Evolutionary conservation across 2,329 filamentous ascomycete genomes (phyloP).

Genomic region (Aspergillus sp.): DNA sequence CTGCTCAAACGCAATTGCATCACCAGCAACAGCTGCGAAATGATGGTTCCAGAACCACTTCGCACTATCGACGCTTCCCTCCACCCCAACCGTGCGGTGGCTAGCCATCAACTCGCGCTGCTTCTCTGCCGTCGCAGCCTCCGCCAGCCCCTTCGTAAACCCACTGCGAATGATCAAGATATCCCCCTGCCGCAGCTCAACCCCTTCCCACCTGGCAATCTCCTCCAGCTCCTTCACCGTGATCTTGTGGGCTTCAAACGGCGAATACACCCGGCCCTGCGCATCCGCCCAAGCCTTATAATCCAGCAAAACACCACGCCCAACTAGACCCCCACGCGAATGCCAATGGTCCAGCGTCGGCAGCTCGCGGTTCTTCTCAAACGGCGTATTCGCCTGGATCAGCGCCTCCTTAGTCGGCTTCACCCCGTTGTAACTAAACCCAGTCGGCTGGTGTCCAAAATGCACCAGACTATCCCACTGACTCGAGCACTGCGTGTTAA

Average conservation of each 20-base stretch:
- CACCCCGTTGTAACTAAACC: constrained; percentile 33
- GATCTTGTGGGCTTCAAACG: constrained; percentile 45
- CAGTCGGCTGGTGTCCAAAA: constrained; percentile 23
- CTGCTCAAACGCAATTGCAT: constrained; percentile 26
- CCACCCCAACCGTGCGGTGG: constrained; percentile 37
- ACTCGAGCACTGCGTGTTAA: constrained; percentile 48
- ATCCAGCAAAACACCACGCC: constrained; percentile 55
- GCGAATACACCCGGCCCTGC: constrained; percentile 57
- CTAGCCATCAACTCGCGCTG: constrained; percentile 6
- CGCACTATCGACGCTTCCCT: constrained; percentile 47
- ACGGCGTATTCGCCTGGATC: not conserved
- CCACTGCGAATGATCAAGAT: constrained; percentile 26
- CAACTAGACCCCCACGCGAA: constrained; percentile 45
- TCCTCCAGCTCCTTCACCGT: constrained; percentile 17
- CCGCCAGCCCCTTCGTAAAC: constrained; percentile 18
- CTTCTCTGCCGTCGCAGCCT: constrained; percentile 19
- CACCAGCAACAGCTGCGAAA: constrained; percentile 40
- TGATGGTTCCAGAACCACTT: constrained; percentile 58
- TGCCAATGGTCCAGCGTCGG: constrained; percentile 36
- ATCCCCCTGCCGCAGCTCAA: constrained; percentile 20
- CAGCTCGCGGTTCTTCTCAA: constrained; percentile 11
- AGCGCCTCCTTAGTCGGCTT: constrained; percentile 26
- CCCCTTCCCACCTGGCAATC: constrained; percentile 19
- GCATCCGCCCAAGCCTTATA: constrained; percentile 56
- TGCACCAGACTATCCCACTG: constrained; percentile 49